Evolutionary conservation across 192 early-diverging fungal species (phyloP).

Genomic region (Jimgerdemannia flammicorona): DNA sequence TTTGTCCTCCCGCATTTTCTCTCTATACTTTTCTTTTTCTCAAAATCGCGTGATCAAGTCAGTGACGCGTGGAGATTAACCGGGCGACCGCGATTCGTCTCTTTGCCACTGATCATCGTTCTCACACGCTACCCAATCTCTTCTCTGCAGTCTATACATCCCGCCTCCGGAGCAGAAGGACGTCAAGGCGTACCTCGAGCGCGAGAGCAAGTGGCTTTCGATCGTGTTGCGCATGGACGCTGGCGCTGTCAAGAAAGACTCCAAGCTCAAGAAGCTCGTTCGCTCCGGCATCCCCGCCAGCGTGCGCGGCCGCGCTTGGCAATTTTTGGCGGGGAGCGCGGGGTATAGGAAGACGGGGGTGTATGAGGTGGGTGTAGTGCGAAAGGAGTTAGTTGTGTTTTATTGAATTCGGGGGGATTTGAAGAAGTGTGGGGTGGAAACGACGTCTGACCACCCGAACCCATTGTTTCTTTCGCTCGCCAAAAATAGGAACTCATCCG

Average conservation of each 20-base stretch:
- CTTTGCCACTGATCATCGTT: neutral
- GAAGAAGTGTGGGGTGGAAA: no score
- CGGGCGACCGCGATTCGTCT: no score
- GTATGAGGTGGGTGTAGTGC: conserved; percentile 37
- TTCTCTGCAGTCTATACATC: neutral
- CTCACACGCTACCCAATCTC: neutral
- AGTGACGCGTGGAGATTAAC: no score
- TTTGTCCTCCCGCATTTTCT: neutral
- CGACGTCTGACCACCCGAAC: no score
- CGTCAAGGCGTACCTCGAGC: conserved; percentile 30
- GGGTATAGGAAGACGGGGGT: conserved; percentile 44
- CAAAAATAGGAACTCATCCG: neutral
- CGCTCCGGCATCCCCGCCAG: conserved; percentile 66
- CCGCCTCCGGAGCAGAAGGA: neutral
- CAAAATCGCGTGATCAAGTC: neutral
- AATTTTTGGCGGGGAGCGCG: conserved; percentile 51
- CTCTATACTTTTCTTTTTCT: neutral
- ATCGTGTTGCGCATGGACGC: conserved; percentile 34
- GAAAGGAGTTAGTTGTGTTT: neutral
- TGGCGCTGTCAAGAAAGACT: conserved; percentile 32
- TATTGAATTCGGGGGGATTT: neutral
- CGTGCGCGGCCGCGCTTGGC: conserved; percentile 69
- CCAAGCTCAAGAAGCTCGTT: conserved; percentile 68
- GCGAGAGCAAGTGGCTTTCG: conserved; percentile 39
- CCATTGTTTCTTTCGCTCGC: no score